These are phyloP conservation scores for Exophiala bonariae DNA, from an alignment of 2,329 filamentous ascomycete genomes.

Conservation along the genomic window DNA sequence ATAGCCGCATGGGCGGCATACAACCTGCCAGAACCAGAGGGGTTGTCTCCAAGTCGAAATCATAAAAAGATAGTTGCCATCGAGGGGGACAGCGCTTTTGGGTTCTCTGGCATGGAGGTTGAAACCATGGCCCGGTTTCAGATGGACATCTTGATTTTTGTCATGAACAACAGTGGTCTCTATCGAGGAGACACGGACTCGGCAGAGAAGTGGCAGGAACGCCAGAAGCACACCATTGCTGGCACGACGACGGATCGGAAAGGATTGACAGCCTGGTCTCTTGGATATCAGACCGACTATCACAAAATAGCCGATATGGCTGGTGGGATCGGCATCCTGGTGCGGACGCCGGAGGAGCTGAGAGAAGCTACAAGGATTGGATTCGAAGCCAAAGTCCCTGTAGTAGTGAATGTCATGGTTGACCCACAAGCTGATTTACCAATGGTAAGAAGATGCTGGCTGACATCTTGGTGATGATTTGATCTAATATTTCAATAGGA, in stretches of 20 bases:
- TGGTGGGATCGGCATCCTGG: slow-evolving; percentile 54
- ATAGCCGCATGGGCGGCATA: slow-evolving; percentile 58
- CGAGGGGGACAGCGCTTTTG: slow-evolving; percentile 58
- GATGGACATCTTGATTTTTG: slow-evolving; percentile 56
- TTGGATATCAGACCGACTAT: slow-evolving; percentile 57
- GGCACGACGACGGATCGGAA: no score
- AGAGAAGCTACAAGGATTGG: slow-evolving; percentile 50
- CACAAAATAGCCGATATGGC: slow-evolving; percentile 56
- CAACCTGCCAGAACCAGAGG: slow-evolving; percentile 40
- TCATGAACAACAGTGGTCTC: slow-evolving; percentile 56
- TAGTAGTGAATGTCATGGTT: slow-evolving; percentile 57
- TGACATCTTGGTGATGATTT: no score
- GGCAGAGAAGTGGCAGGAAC: slow-evolving; percentile 44
- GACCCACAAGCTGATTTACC: slow-evolving; percentile 48
- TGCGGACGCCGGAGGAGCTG: slow-evolving; percentile 53
- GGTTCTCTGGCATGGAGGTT: slow-evolving; percentile 56
- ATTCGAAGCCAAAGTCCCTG: slow-evolving; percentile 47
- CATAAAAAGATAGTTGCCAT: slow-evolving; percentile 57
- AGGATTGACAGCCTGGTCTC: slow-evolving; percentile 48
- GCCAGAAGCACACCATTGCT: no score
- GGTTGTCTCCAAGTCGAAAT: slow-evolving; percentile 10
- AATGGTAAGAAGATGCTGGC: no score
- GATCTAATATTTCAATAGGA: no score
- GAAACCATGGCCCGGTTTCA: slow-evolving; percentile 57
- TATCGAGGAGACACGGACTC: slow-evolving; percentile 46